A percentile compares a stretch with the other conserved stretches of the same genome.
These are phyloP conservation scores for Tetrapisispora phaffii DNA, from an alignment of 805 yeast genomes.

Conservation along the genomic window DNA sequence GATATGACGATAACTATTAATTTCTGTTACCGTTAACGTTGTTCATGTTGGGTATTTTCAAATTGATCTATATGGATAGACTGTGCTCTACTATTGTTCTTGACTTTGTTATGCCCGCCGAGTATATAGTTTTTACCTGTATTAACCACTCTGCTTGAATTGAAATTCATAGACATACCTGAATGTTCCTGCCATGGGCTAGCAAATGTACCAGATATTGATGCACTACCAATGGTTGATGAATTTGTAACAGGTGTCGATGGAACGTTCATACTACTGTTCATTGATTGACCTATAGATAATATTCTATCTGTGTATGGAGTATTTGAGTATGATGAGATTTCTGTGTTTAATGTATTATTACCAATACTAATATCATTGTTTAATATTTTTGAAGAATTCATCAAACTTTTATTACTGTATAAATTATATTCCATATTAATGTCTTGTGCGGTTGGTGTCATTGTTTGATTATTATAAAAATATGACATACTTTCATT, in stretches of 20 bases:
- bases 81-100: conserved; percentile 28
- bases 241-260: background rate
- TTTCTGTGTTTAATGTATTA: background rate
- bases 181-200: conserved; percentile 2
- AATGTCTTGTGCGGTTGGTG: background rate
- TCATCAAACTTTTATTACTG: background rate
- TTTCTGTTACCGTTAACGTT: background rate
- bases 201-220: background rate
- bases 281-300: background rate
- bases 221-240: background rate
- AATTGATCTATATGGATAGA: conserved; percentile 29
- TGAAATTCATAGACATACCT: background rate
- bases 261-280: background rate
- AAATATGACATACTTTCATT: background rate
- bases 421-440: background rate
- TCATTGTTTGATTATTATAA: background rate
- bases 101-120: conserved; percentile 25
- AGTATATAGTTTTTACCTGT: conserved; percentile 29
- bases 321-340: background rate
- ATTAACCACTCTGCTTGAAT: conserved; percentile 17
- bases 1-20: no score
- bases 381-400: background rate
- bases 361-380: background rate
- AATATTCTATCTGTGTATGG: conserved; percentile 2
- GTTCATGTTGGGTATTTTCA: conserved; percentile 5